A percentile compares a stretch with the other conserved stretches of the same genome.
phyloP scores from a whole-genome alignment of 352 stramenopile genomes.

The Plasmopara viticola region DNA sequence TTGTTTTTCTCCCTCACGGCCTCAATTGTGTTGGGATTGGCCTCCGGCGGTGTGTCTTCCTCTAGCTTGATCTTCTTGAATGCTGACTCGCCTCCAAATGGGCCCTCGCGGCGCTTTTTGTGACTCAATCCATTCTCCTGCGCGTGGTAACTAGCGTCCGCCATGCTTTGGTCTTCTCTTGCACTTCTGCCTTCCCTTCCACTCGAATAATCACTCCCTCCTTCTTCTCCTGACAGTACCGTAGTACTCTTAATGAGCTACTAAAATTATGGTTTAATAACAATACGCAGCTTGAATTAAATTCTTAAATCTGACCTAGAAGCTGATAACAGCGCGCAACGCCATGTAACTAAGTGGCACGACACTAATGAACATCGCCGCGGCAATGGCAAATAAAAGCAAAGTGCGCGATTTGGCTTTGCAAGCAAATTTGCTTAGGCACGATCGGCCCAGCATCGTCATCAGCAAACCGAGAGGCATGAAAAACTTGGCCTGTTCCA shows the following conservation, averaged over 20 bases:
- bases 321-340: constrained; percentile 15
- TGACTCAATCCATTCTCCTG: constrained; percentile 27
- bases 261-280: constrained; percentile 11
- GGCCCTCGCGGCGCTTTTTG: constrained; percentile 36
- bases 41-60: constrained; percentile 48
- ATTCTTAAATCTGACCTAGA: constrained; percentile 17
- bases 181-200: constrained; percentile 7
- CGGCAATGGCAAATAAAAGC: constrained; percentile 27
- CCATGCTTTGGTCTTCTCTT: constrained; percentile 15
- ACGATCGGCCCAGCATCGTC: constrained; percentile 30
- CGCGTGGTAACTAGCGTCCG: constrained; percentile 20
- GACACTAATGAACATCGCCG: constrained; percentile 29
- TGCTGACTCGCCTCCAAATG: constrained; percentile 13
- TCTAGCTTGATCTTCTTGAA: constrained; percentile 70
- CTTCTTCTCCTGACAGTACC: constrained; percentile 10
- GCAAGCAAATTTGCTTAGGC: constrained; percentile 28
- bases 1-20: constrained; percentile 68
- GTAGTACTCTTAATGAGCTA: constrained; percentile 7
- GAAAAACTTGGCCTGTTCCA: constrained; percentile 21
- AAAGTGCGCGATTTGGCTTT: constrained; percentile 30
- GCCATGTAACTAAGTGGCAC: constrained; percentile 26
- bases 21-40: constrained; percentile 73
- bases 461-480: constrained; percentile 30
- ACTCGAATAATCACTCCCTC: constrained; percentile 23
- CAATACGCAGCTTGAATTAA: constrained; percentile 21